Percentiles rank a stretch among this genome's conserved stretches.
Evolutionary conservation across 441 rosid genomes (phyloP).

Genomic region (Eutrema salsugineum): DNA sequence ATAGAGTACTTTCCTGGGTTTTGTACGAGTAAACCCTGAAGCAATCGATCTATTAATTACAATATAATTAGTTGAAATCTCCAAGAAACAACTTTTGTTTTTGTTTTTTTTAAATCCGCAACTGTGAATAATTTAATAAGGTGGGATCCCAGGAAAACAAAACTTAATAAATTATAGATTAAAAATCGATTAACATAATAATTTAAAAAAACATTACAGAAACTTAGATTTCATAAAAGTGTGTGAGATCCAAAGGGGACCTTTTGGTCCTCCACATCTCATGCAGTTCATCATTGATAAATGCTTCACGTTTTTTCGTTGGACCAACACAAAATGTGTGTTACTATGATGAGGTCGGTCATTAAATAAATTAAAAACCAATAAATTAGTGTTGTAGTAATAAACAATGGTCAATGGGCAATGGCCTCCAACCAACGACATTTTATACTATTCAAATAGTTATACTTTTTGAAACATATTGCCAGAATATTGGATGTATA

Average conservation of each 20-base stretch:
- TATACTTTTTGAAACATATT: background rate
- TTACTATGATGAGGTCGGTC: background rate
- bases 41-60: background rate
- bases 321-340: background rate
- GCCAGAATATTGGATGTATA: background rate
- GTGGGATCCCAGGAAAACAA: background rate
- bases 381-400: background rate
- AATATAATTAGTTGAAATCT: background rate
- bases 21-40: constrained; percentile 10
- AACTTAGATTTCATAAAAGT: background rate
- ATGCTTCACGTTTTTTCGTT: background rate
- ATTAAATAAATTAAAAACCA: background rate
- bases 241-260: background rate
- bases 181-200: background rate
- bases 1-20: background rate
- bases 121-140: background rate
- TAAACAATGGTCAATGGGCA: background rate
- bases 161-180: background rate
- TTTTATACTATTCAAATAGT: background rate
- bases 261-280: background rate
- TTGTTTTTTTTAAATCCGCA: background rate
- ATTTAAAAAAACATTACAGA: background rate
- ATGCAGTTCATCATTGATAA: background rate
- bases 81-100: background rate
- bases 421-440: background rate